These are phyloP conservation scores for Neonectria ditissima DNA, from an alignment of 2,329 filamentous ascomycete species.

Conservation along the genomic window DNA sequence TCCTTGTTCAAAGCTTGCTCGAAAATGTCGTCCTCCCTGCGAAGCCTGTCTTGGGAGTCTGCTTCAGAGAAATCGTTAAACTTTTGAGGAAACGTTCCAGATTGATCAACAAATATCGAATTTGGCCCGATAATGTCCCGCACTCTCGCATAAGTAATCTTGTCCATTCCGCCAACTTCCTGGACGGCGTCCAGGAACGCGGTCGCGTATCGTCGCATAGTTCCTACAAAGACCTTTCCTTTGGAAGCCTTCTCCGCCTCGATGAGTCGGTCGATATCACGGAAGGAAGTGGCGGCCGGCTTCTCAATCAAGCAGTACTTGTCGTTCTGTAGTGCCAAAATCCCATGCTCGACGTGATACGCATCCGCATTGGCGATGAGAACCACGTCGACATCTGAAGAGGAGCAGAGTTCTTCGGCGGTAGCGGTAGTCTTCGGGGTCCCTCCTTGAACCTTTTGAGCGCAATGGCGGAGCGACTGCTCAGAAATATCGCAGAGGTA, in stretches of 20 bases:
- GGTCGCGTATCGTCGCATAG: conserved; percentile 70
- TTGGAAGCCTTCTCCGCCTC: conserved; percentile 59
- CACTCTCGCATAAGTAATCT: conserved; percentile 67
- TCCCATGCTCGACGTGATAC: conserved; percentile 64
- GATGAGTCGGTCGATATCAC: conserved; percentile 59
- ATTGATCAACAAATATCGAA: conserved; percentile 59
- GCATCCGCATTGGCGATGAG: conserved; percentile 65
- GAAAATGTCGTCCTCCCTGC: conserved; percentile 23
- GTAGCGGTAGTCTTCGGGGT: conserved; percentile 49
- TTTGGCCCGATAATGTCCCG: conserved; percentile 63
- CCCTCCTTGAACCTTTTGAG: conserved; percentile 36
- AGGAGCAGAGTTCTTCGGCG: conserved; percentile 56
- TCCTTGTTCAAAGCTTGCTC: conserved; percentile 36
- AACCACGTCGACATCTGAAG: conserved; percentile 62
- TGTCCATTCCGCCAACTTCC: conserved; percentile 63
- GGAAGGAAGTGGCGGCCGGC: conserved; percentile 63
- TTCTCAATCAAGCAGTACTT: conserved; percentile 72
- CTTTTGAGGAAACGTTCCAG: conserved; percentile 59
- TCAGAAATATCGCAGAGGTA: conserved; percentile 65
- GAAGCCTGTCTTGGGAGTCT: conserved; percentile 15
- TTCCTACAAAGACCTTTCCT: conserved; percentile 67
- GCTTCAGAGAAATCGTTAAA: conserved; percentile 42
- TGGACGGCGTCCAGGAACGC: conserved; percentile 65
- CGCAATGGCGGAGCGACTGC: conserved; percentile 44
- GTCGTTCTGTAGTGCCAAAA: conserved; percentile 62